These are phyloP conservation scores for Aspergillus oerlinghausenensis DNA, from an alignment of 2,329 filamentous ascomycete genomes.

Conservation along the genomic window DNA sequence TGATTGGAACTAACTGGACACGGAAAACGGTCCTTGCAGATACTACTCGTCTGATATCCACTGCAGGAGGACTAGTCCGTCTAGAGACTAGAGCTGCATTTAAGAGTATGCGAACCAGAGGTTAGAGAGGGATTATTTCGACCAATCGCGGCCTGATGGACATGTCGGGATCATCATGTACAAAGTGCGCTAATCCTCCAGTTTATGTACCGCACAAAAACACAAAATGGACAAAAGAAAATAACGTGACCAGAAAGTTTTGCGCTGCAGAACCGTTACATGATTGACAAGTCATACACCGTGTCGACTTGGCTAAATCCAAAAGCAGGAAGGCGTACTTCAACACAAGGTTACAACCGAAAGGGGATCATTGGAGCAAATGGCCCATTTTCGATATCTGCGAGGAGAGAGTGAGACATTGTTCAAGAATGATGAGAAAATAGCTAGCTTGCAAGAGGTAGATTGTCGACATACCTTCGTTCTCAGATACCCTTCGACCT, in stretches of 20 bases:
- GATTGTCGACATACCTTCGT: slow-evolving; percentile 67
- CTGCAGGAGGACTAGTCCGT: neutral
- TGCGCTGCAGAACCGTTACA: neutral
- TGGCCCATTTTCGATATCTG: slow-evolving; percentile 88
- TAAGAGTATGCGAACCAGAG: neutral
- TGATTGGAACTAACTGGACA: no score
- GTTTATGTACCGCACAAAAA: neutral
- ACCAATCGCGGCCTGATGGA: no score
- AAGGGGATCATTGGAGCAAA: slow-evolving; percentile 49
- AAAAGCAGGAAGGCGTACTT: slow-evolving; percentile 1
- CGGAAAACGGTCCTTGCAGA: no score
- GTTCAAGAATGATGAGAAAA: neutral
- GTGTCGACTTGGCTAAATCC: neutral
- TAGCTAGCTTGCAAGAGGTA: neutral
- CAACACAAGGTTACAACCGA: neutral
- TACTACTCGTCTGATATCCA: neutral
- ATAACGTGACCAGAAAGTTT: neutral
- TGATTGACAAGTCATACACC: neutral
- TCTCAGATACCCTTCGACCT: slow-evolving; percentile 89
- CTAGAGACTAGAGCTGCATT: neutral
- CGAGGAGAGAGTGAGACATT: neutral
- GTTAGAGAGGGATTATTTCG: no score
- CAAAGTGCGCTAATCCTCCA: neutral
- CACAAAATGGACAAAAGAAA: neutral
- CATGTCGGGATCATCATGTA: no score